Conservation (phyloP, 176 grass and related monocot genomes). For the Carex kokanica region DNA sequence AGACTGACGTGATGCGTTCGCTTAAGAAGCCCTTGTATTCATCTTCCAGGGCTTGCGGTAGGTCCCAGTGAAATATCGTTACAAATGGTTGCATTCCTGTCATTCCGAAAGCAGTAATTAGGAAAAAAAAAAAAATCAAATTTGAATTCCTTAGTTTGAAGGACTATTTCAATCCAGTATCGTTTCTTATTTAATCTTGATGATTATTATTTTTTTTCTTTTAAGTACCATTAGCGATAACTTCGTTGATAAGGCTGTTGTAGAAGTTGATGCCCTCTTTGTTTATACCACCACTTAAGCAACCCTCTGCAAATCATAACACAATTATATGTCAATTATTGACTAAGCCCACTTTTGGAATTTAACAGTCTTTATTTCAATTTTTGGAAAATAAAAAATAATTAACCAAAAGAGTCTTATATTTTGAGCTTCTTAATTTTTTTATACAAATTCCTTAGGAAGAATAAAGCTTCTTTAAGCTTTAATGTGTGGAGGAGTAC, state of each 20-base stretch:
- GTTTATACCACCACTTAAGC: conserved; percentile 58
- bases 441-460: neutral
- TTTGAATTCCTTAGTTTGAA: neutral
- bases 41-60: conserved; percentile 54
- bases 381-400: neutral
- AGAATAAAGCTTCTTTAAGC: neutral
- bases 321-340: neutral
- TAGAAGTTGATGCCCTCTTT: conserved; percentile 58
- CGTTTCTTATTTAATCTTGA: neutral
- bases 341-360: neutral
- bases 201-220: neutral
- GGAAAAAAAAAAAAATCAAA: neutral
- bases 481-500: neutral
- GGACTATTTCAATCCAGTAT: neutral
- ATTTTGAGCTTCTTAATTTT: neutral
- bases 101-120: neutral
- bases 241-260: conserved; percentile 62
- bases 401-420: neutral
- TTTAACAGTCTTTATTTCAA: neutral
- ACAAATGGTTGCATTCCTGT: conserved; percentile 56
- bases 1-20: conserved; percentile 46
- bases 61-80: conserved; percentile 79
- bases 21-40: conserved; percentile 71
- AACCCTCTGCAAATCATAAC: conserved; percentile 40
- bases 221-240: conserved; percentile 40